Evolutionary conservation across 2,329 filamentous ascomycete species (phyloP).

Genomic region (Exutisphaerella laricina): DNA sequence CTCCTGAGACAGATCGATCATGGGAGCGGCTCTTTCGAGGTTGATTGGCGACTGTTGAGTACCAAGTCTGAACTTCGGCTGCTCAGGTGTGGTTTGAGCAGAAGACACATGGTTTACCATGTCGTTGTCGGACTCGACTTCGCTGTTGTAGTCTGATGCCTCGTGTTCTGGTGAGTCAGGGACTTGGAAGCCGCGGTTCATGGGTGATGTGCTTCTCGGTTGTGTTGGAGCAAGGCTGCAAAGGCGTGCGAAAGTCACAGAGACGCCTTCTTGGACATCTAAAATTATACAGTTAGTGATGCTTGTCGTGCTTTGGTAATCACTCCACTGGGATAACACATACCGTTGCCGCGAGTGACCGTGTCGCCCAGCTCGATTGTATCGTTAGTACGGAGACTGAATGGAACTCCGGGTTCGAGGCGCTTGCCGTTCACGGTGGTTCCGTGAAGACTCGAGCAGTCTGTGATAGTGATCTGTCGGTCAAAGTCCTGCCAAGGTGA

Average conservation of each 20-base stretch:
- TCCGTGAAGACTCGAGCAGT: conserved; percentile 32
- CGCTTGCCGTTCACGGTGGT: conserved; percentile 32
- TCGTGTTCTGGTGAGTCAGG: conserved; percentile 22
- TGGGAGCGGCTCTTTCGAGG: conserved; percentile 8
- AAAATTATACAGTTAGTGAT: too few relatives aligned
- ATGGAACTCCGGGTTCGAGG: conserved; percentile 17
- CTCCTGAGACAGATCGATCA: conserved; percentile 20
- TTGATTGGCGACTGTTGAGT: conserved; percentile 24
- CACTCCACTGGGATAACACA: conserved; percentile 4
- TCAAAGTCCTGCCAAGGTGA: conserved; percentile 9
- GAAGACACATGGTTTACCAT: conserved; percentile 19
- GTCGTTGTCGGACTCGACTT: conserved; percentile 17
- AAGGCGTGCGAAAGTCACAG: conserved; percentile 18
- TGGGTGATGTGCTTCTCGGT: conserved; percentile 4
- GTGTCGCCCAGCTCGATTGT: conserved; percentile 30
- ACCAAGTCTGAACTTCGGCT: conserved; percentile 19
- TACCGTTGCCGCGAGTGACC: conserved; percentile 28
- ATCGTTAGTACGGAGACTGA: conserved; percentile 25
- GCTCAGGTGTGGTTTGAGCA: conserved; percentile 28
- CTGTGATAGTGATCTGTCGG: conserved; percentile 27
- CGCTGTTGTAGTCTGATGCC: conserved; percentile 22
- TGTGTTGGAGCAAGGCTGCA: conserved; percentile 4
- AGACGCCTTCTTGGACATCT: conserved; percentile 29
- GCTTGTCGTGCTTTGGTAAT: too few relatives aligned
- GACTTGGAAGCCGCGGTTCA: conserved; percentile 18